Conservation (phyloP, 2,329 filamentous ascomycete species). For the Ambrosiella beaveri region DNA sequence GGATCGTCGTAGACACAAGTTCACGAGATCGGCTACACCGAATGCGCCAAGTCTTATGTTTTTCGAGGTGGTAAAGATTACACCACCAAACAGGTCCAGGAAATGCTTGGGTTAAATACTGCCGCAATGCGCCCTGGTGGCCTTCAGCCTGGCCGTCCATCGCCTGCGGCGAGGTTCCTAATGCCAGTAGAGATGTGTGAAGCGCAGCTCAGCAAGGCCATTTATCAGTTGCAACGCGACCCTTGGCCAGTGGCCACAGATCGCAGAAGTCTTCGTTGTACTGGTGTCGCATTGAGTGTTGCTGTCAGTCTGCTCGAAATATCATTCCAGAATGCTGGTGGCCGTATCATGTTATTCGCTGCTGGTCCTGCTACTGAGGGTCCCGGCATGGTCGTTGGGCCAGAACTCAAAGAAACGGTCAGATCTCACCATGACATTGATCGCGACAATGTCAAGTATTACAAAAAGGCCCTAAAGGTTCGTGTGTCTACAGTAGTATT, state of each 20-base stretch:
- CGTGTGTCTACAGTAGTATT: slow-evolving; percentile 14
- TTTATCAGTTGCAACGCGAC: slow-evolving; percentile 90
- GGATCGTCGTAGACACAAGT: slow-evolving; percentile 53
- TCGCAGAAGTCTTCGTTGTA: slow-evolving; percentile 76
- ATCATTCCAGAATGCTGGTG: slow-evolving; percentile 88
- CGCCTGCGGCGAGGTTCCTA: slow-evolving; percentile 75
- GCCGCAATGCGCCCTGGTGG: slow-evolving; percentile 52
- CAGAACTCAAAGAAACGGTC: slow-evolving; percentile 89
- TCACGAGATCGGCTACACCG: slow-evolving; percentile 92
- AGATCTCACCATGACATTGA: slow-evolving; percentile 98
- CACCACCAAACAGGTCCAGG: slow-evolving; percentile 94
- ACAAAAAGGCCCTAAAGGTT: slow-evolving; percentile 95
- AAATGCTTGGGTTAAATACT: slow-evolving; percentile 80
- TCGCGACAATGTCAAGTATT: slow-evolving; percentile 97
- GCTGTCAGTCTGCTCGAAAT: slow-evolving; percentile 84
- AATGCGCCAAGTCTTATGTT: slow-evolving; percentile 96
- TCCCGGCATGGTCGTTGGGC: slow-evolving; percentile 89
- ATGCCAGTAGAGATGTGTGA: slow-evolving; percentile 90
- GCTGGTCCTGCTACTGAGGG: slow-evolving; percentile 91
- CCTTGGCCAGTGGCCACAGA: slow-evolving; percentile 96
- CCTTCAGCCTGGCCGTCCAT: slow-evolving; percentile 57
- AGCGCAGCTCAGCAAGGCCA: slow-evolving; percentile 88
- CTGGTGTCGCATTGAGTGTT: slow-evolving; percentile 89
- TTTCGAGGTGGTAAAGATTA: slow-evolving; percentile 98
- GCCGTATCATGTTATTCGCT: slow-evolving; percentile 91